Evolutionary conservation across 2,329 filamentous ascomycete genomes (phyloP).

Genomic region (Pseudocercospora pini-densiflorae): DNA sequence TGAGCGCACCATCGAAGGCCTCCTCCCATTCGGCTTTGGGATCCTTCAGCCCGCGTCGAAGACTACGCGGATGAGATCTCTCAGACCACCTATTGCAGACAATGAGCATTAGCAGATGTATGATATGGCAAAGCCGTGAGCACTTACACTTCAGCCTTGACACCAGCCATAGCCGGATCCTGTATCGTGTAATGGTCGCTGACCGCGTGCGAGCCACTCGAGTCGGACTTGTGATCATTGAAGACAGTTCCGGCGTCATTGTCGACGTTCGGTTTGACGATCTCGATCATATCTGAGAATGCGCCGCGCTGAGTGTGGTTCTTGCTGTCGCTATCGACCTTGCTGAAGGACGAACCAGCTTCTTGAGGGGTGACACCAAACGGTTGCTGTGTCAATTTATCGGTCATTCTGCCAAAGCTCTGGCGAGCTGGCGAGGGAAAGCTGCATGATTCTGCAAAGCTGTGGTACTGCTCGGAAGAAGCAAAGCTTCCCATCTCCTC

Average conservation of each 20-base stretch:
- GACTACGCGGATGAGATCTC: slow-evolving; percentile 13
- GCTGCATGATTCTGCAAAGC: background rate
- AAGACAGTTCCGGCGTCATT: background rate
- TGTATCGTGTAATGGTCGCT: slow-evolving; percentile 22
- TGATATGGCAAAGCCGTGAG: background rate
- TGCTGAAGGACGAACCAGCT: background rate
- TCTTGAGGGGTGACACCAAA: background rate
- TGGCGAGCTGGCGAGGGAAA: background rate
- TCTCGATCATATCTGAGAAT: background rate
- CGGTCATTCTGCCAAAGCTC: slow-evolving; percentile 12
- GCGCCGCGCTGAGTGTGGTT: slow-evolving; percentile 1
- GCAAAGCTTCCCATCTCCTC: background rate
- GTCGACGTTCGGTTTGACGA: slow-evolving; percentile 5
- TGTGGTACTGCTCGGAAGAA: slow-evolving; percentile 25
- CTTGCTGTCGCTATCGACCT: background rate
- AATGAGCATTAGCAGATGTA: background rate
- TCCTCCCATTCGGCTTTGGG: slow-evolving; percentile 27
- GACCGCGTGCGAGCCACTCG: slow-evolving; percentile 16
- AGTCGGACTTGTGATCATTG: slow-evolving; percentile 10
- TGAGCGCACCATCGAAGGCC: slow-evolving; percentile 27
- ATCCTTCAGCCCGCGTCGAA: slow-evolving; percentile 29
- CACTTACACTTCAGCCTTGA: slow-evolving; percentile 10
- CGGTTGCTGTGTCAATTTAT: slow-evolving; percentile 18
- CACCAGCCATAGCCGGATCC: slow-evolving; percentile 19
- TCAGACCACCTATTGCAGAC: slow-evolving; percentile 21